A percentile compares a stretch with the other conserved stretches of the same genome.
Conservation (phyloP, 2,329 filamentous ascomycete genomes). For the Aspergillus caelatus region DNA sequence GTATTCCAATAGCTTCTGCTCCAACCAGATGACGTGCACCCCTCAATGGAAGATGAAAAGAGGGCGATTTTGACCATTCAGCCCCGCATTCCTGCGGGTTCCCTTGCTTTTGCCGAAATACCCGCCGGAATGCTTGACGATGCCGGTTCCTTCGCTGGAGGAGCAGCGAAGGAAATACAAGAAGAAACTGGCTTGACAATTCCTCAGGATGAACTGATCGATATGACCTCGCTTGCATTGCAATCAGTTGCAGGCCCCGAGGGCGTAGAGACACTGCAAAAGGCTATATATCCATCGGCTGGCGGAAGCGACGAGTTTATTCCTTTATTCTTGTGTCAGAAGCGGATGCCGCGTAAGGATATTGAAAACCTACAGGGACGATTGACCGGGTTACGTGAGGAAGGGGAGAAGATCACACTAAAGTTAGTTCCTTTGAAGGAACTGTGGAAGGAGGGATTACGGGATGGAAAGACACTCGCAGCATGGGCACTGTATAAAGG, state of each 20-base stretch:
- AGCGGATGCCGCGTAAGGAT: constrained; percentile 50
- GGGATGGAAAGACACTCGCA: constrained; percentile 60
- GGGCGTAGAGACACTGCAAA: constrained; percentile 45
- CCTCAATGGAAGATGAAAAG: constrained; percentile 45
- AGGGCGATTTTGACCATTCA: constrained; percentile 59
- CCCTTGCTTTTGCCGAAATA: constrained; percentile 58
- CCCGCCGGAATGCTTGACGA: constrained; percentile 65
- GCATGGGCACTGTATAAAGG: constrained; percentile 60
- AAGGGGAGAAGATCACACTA: constrained; percentile 62
- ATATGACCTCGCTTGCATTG: constrained; percentile 57
- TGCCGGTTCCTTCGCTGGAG: constrained; percentile 55
- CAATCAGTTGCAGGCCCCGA: constrained; percentile 20
- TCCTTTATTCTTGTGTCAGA: constrained; percentile 59
- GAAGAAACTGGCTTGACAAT: constrained; percentile 61
- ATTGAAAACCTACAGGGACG: constrained; percentile 56
- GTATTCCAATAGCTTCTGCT: constrained; percentile 51
- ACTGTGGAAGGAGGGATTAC: constrained; percentile 57
- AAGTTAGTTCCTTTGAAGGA: constrained; percentile 56
- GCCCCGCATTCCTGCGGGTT: constrained; percentile 59
- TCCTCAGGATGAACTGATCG: constrained; percentile 51
- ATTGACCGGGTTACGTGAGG: constrained; percentile 56
- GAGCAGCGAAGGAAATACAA: constrained; percentile 59
- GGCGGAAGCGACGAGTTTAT: constrained; percentile 64
- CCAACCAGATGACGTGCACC: constrained; percentile 53
- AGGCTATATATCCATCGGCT: constrained; percentile 56